Evolutionary conservation across 2,329 filamentous ascomycete genomes (phyloP).

Genomic region (Huntiella abstrusa): DNA sequence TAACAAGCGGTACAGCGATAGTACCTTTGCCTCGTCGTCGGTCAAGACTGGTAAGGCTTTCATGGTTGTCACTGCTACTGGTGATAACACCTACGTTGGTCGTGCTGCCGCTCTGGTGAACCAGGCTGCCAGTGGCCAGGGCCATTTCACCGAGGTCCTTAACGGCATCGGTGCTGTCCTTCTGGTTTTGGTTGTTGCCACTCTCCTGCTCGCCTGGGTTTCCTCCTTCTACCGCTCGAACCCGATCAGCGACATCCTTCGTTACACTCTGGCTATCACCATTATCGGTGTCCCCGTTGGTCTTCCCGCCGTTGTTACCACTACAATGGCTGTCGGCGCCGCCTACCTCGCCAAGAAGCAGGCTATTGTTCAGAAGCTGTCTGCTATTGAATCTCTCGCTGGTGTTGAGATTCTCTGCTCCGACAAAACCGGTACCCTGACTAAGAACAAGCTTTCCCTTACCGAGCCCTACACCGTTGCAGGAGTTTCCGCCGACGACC

Average conservation of each 20-base stretch:
- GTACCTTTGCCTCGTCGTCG: conserved; percentile 67
- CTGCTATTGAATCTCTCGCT: too few species aligned
- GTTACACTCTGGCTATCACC: conserved; percentile 74
- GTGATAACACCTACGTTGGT: conserved; percentile 81
- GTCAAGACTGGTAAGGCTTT: conserved; percentile 83
- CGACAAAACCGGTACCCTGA: too few species aligned
- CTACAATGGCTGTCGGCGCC: conserved; percentile 85
- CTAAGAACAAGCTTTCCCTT: too few species aligned
- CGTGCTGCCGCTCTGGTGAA: conserved; percentile 73
- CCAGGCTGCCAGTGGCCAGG: conserved; percentile 40
- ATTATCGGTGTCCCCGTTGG: conserved; percentile 86
- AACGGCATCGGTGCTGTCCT: conserved; percentile 72
- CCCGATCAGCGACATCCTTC: conserved; percentile 56
- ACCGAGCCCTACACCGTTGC: too few species aligned
- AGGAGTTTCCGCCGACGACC: too few species aligned
- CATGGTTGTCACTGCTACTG: conserved; percentile 64
- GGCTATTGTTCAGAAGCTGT: too few species aligned
- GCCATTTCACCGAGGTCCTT: conserved; percentile 40
- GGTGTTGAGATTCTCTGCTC: too few species aligned
- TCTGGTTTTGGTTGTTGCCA: conserved; percentile 60
- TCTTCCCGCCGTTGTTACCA: conserved; percentile 83
- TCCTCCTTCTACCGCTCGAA: conserved; percentile 79
- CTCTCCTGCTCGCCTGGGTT: conserved; percentile 68
- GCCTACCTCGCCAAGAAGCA: conserved; percentile 21
- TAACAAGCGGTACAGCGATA: conserved; percentile 68